These are phyloP conservation scores for Arbutus unedo DNA, from an alignment of 148 eudicot species.

Conservation along the genomic window DNA sequence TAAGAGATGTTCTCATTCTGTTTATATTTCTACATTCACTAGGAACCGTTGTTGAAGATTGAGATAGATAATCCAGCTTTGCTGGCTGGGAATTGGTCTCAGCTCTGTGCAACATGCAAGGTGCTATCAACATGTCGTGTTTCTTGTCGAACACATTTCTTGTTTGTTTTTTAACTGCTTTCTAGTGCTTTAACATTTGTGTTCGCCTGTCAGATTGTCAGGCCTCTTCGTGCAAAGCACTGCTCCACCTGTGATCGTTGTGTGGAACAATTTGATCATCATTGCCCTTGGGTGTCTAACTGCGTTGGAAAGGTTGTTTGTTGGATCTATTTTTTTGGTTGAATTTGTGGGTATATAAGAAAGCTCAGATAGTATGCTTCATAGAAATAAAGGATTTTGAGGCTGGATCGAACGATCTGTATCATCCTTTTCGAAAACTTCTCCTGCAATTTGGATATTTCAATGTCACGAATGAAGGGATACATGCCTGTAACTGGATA, in stretches of 20 bases:
- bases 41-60: conserved; percentile 93
- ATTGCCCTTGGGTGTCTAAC: conserved; percentile 99
- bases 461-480: neutral
- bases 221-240: conserved; percentile 97
- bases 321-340: conserved; percentile 12
- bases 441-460: neutral
- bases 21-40: conserved; percentile 11
- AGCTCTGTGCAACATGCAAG: conserved; percentile 99
- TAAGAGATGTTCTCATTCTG: neutral
- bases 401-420: conserved; percentile 1
- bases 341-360: neutral
- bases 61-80: conserved; percentile 80
- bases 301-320: conserved; percentile 86
- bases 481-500: neutral
- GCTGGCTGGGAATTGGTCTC: conserved; percentile 97
- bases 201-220: conserved; percentile 61
- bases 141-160: neutral
- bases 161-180: conserved; percentile 2
- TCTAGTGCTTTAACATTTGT: neutral
- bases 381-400: neutral
- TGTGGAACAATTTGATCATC: conserved; percentile 99
- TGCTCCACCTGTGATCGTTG: conserved; percentile 99
- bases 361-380: neutral
- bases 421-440: neutral
- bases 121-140: conserved; percentile 26